Evolutionary conservation across 2,329 filamentous ascomycete species (phyloP), one percentile per base, ranked within the genome.

Genomic region (Colletotrichum acutatum): DNA sequence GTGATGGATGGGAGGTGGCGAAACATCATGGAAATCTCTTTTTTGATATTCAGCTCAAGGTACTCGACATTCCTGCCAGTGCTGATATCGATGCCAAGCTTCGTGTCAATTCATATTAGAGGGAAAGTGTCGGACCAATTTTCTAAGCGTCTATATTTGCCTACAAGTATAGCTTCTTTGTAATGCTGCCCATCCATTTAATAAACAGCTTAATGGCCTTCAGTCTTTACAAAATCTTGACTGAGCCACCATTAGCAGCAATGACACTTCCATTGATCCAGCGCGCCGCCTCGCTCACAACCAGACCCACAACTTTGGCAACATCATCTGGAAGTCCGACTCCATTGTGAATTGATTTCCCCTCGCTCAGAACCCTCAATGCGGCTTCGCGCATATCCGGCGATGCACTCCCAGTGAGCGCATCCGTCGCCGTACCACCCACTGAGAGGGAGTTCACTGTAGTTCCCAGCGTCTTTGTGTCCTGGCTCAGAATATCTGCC

Each of bases 241-340:
- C 78, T 6, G 80, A 79, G 1, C 82, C 82, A 53, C 81, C 81
- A 59, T 78, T 83, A 0, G 81, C 81, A 74, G 80, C 80, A 19
- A 83, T 34, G 5, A 82, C 80, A 52, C 75, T 78, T 0, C 82
- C 81, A 0, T 82, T 83, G 16, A 82, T 81, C 82, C 82, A 83
- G 63, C 81, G 74, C 0, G 78, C 79, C 68, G 81, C 80, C 0
- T 75, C 65, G 1, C 80, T 76, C n/a, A 80, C 82, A 6, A 83
- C 69, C 26, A 83, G 74, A 0, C 81, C 79, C 9, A 82, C 78
- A 1, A 80, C 80, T 75, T 81, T 80, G 3, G 82, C 82, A 16
- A 83, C 79, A 19, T 83, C 82, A 4, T 82, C 78, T 0, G 80
- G 79, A 59, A 82, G 79, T 6, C 80, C 81, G 54, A 82, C 77